Conservation (phyloP, 2,329 filamentous ascomycete species). For the Trichoderma citrinoviride region DNA sequence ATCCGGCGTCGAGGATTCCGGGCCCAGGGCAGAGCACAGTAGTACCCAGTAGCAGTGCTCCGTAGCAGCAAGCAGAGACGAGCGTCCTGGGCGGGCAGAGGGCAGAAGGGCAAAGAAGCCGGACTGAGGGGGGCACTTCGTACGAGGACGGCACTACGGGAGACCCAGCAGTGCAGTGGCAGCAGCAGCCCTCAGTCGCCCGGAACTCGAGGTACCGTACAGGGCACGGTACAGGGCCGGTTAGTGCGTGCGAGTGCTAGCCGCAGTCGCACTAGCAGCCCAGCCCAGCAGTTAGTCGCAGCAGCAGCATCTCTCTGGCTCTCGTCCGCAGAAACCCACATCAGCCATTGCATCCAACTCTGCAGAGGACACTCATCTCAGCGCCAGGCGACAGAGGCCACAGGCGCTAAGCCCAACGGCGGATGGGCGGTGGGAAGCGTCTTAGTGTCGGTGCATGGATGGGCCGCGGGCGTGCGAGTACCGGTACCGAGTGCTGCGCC, state of each 20-base stretch:
- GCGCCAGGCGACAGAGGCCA: conserved; percentile 21
- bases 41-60: too few species aligned
- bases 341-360: background rate
- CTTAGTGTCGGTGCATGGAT: conserved; percentile 31
- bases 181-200: too few species aligned
- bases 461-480: conserved; percentile 20
- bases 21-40: background rate
- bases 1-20: conserved; percentile 18
- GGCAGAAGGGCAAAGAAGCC: background rate
- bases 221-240: background rate
- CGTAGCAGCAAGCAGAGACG: background rate
- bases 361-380: conserved; percentile 14
- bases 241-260: background rate
- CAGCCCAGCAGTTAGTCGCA: background rate
- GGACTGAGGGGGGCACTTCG: background rate
- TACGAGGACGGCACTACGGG: conserved; percentile 7
- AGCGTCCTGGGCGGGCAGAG: background rate
- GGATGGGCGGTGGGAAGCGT: conserved; percentile 38
- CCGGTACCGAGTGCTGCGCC: background rate
- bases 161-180: background rate
- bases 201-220: background rate
- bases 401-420: conserved; percentile 37
- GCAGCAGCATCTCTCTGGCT: background rate
- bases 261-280: background rate
- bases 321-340: too few species aligned